Evolutionary conservation across 371 early-diverging fungal species (phyloP).

Genomic region (Mortierella sp.): DNA sequence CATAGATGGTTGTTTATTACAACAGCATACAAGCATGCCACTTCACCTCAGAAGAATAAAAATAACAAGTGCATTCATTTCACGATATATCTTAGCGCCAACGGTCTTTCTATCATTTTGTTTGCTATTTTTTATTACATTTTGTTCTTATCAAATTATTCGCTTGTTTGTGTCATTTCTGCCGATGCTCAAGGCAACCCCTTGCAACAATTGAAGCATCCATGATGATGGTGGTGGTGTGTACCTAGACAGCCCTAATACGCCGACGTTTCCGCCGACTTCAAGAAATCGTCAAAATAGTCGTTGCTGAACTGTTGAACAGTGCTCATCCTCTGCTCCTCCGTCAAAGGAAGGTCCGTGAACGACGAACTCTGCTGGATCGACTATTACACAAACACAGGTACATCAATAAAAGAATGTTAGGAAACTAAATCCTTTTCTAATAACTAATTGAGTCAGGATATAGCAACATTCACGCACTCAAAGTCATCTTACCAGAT

Average conservation of each 20-base stretch:
- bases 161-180: not conserved
- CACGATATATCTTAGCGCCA: not conserved
- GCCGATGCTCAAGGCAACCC: not conserved
- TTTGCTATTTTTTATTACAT: not conserved
- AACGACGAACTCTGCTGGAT: slow-evolving; percentile 30
- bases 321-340: slow-evolving; percentile 39
- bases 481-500: slow-evolving; percentile 18
- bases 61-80: not conserved
- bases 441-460: not conserved
- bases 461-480: not conserved
- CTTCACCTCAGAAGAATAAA: not conserved
- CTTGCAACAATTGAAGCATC: not conserved
- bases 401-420: slow-evolving; percentile 4
- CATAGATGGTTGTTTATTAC: not conserved
- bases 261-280: slow-evolving; percentile 33
- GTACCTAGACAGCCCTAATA: slow-evolving; percentile 5
- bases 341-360: slow-evolving; percentile 34
- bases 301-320: slow-evolving; percentile 51
- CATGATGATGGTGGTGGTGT: too few relatives aligned
- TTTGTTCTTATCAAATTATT: not conserved
- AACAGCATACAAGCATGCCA: not conserved
- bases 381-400: slow-evolving; percentile 16
- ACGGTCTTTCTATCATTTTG: not conserved
- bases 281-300: slow-evolving; percentile 53
- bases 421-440: not conserved